Base-by-base conservation (phyloP, 139 green algal genomes). In the Diplosphaera chodatii region DNA sequence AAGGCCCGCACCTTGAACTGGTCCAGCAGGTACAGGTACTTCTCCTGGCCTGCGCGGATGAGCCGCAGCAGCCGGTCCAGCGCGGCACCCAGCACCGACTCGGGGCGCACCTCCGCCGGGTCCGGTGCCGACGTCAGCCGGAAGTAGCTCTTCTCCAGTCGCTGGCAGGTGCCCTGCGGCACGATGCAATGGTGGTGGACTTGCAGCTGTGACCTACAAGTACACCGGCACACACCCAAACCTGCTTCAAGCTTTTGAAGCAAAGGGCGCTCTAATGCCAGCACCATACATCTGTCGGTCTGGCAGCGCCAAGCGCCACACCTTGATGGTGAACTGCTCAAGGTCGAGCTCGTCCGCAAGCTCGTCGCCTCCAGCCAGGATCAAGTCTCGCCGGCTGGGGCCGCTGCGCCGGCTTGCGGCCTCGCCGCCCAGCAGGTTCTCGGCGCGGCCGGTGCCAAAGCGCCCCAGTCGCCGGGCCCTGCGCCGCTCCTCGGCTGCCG, bases 71-170 rank as follows among this genome's bases (percentile, higher is more conserved):
- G 70, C 2, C 85, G 80, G 1, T 77, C 62, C 25, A 96, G 74
- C 21, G 91, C 85, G 0, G 33, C 27, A 1, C 63, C 37, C 33
- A 96, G 80, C 64, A 96, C 86, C 1, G 78, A 69, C 70, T 88
- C 83, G 0, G 90, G 85, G 48, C 91, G 78, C 41, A 96, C 91
- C 59, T 82, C 81, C 16, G 77, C 71, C 0, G 91, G 84, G 40
- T 87, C 73, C 18, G 91, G 91, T 23, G 86, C 73, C 0, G 74
- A 78, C 18, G 91, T 95, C n/a, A 97, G 84, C 20, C 91, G 83
- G 69, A 96, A 86, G 78, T 96, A 97, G 69, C 84, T 84, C 85
- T 97, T 97, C 78, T 97, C 91, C 64, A 97, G 77, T 6, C 70
- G 71, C 70, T 85, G 68, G 63, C 79, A 85, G 0, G 78, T 93